phyloP scores from a whole-genome alignment of 768 basidiomycete genomes.

The Suillus hirtellus region DNA sequence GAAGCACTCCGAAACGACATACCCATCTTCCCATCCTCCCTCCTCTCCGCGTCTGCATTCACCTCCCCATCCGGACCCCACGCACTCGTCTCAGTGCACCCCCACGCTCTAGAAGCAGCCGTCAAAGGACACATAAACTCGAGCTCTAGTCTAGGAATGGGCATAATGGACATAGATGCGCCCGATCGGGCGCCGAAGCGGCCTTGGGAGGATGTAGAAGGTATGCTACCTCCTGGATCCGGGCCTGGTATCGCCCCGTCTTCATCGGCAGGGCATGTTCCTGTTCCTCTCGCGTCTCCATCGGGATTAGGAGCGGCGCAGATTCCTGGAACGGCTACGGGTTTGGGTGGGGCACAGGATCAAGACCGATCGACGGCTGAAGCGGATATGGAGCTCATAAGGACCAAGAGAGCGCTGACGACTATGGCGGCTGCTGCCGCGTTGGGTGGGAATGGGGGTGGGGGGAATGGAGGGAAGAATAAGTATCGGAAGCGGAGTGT shows the following conservation, averaged over 20 bases:
- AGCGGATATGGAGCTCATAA: slow-evolving; percentile 83
- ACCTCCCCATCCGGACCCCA: slow-evolving; percentile 10
- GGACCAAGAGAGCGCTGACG: slow-evolving; percentile 73
- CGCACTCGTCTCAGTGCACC: slow-evolving; percentile 14
- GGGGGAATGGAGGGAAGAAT: slow-evolving; percentile 48
- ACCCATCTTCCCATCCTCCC: slow-evolving; percentile 19
- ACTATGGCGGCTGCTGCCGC: slow-evolving; percentile 58
- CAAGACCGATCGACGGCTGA: slow-evolving; percentile 66
- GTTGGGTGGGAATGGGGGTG: slow-evolving; percentile 36
- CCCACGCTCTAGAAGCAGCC: slow-evolving; percentile 5
- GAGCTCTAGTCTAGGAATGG: slow-evolving; percentile 6
- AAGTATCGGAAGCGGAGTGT: slow-evolving; percentile 88
- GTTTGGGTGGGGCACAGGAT: slow-evolving; percentile 8
- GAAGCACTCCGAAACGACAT: slow-evolving; percentile 36
- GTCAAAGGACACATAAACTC: background rate
- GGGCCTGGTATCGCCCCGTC: background rate
- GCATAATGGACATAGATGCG: slow-evolving; percentile 27
- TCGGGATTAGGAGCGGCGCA: background rate
- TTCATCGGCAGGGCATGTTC: background rate
- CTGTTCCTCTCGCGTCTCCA: background rate
- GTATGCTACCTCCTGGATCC: slow-evolving; percentile 24
- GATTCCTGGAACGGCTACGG: slow-evolving; percentile 8
- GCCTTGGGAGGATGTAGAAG: slow-evolving; percentile 70
- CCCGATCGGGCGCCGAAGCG: slow-evolving; percentile 69
- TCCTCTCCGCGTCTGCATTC: slow-evolving; percentile 16